Evolutionary conservation across 2,329 filamentous ascomycete species (phyloP).

Genomic region (Cladosporium austrohemisphaericum): DNA sequence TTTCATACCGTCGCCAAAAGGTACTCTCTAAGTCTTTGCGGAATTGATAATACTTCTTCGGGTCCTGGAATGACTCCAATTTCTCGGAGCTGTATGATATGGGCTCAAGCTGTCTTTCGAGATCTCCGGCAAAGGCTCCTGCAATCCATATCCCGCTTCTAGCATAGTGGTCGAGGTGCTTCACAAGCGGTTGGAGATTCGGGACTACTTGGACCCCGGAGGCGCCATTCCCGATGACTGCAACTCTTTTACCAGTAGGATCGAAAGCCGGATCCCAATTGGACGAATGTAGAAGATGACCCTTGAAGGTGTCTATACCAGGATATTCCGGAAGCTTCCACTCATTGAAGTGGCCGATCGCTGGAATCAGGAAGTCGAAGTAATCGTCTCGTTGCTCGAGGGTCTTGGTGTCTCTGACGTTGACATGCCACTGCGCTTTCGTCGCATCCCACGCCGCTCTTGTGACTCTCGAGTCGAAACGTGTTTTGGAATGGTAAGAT

Average conservation of each 20-base stretch:
- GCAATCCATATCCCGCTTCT: slow-evolving; percentile 66
- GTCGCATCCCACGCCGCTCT: slow-evolving; percentile 54
- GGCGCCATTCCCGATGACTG: slow-evolving; percentile 38
- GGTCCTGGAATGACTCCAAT: slow-evolving; percentile 56
- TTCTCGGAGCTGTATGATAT: slow-evolving; percentile 55
- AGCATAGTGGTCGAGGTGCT: slow-evolving; percentile 60
- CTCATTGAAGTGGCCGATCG: slow-evolving; percentile 64
- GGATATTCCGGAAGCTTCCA: slow-evolving; percentile 61
- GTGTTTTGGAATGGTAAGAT: slow-evolving; percentile 58
- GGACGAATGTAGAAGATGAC: slow-evolving; percentile 34
- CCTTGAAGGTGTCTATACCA: slow-evolving; percentile 31
- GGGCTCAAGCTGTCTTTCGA: slow-evolving; percentile 50
- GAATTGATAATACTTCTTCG: slow-evolving; percentile 54
- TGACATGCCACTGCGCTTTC: slow-evolving; percentile 55
- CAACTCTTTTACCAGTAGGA: slow-evolving; percentile 32
- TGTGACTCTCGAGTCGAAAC: slow-evolving; percentile 54
- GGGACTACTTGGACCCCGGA: slow-evolving; percentile 38
- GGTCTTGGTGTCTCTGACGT: slow-evolving; percentile 41
- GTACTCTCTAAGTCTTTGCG: slow-evolving; percentile 45
- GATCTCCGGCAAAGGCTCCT: slow-evolving; percentile 54
- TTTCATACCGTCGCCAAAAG: slow-evolving; percentile 55
- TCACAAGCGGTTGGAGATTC: slow-evolving; percentile 46
- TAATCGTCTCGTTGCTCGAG: slow-evolving; percentile 35
- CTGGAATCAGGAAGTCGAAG: slow-evolving; percentile 60
- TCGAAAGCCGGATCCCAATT: slow-evolving; percentile 34